phyloP scores from a whole-genome alignment of 495 filamentous ascomycete genomes.

The Aspergillus sclerotioniger region DNA sequence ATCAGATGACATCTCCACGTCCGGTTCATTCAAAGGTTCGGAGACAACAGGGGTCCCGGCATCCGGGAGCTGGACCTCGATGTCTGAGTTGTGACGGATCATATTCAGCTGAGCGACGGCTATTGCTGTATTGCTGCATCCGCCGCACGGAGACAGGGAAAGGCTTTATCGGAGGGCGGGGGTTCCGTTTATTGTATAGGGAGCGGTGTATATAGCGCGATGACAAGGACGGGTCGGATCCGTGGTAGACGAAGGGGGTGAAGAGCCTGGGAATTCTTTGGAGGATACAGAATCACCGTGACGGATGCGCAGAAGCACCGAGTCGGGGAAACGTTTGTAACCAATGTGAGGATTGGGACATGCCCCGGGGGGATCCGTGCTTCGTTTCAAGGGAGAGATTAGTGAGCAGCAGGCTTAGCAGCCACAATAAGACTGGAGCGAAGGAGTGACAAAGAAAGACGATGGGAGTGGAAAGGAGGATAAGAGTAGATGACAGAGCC shows the following conservation, averaged over 20 bases:
- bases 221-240: slow-evolving; percentile 1
- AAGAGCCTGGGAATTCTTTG: neutral
- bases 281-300: neutral
- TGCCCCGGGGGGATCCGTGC: slow-evolving; percentile 39
- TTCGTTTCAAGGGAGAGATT: slow-evolving; percentile 34
- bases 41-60: slow-evolving; percentile 32
- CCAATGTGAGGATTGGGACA: slow-evolving; percentile 5
- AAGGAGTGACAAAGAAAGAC: slow-evolving; percentile 12
- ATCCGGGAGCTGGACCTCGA: slow-evolving; percentile 47
- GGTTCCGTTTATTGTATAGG: neutral
- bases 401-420: neutral
- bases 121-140: neutral
- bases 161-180: neutral
- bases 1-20: slow-evolving; percentile 50
- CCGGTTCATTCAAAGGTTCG: slow-evolving; percentile 28
- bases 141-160: neutral
- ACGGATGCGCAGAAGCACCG: neutral
- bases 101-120: slow-evolving; percentile 23
- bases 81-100: slow-evolving; percentile 49
- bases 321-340: neutral
- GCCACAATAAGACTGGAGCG: slow-evolving; percentile 5
- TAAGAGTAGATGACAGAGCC: neutral
- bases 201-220: neutral
- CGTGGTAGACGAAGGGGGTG: neutral
- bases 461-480: slow-evolving; percentile 5